A percentile compares a stretch with the other conserved stretches of the same genome.
Conservation (phyloP, 331 rosid species). For the Dryas integrifolia region DNA sequence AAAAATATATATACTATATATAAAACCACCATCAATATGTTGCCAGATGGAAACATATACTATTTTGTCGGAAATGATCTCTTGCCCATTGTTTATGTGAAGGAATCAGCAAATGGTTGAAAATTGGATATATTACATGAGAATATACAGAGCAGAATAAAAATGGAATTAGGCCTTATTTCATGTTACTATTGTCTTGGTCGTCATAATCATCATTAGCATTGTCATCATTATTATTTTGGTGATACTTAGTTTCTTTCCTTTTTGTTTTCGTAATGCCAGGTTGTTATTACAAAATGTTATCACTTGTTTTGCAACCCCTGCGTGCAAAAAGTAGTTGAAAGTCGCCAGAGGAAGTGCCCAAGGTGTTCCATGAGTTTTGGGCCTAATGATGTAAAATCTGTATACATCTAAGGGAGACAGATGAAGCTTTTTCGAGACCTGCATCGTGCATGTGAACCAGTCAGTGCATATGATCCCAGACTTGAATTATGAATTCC, state of each 20-base stretch:
- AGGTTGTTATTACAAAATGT: conserved; percentile 99
- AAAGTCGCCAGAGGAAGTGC: conserved; percentile 86
- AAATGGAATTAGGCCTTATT: neutral
- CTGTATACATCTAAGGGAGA: conserved; percentile 63
- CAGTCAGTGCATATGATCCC: conserved; percentile 18
- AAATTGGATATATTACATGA: too few relatives aligned
- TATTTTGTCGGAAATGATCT: too few relatives aligned
- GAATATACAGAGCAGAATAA: too few relatives aligned
- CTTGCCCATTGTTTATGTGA: too few relatives aligned
- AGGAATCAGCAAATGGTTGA: too few relatives aligned
- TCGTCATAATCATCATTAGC: neutral
- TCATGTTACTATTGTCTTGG: neutral
- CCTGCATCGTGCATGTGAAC: conserved; percentile 15
- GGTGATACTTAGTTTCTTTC: neutral
- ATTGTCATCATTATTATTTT: neutral
- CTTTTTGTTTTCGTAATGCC: conserved; percentile 20
- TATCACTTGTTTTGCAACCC: conserved; percentile 92
- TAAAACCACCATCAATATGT: too few relatives aligned
- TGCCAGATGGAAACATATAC: too few relatives aligned
- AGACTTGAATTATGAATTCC: conserved; percentile 26
- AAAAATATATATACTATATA: too few relatives aligned
- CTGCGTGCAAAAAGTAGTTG: conserved; percentile 73
- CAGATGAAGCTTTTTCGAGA: neutral
- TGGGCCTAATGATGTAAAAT: conserved; percentile 89
- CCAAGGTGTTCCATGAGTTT: conserved; percentile 76